Evolutionary conservation across 23 red algal species (phyloP).

Genomic region (Gracilaria gracilis): DNA sequence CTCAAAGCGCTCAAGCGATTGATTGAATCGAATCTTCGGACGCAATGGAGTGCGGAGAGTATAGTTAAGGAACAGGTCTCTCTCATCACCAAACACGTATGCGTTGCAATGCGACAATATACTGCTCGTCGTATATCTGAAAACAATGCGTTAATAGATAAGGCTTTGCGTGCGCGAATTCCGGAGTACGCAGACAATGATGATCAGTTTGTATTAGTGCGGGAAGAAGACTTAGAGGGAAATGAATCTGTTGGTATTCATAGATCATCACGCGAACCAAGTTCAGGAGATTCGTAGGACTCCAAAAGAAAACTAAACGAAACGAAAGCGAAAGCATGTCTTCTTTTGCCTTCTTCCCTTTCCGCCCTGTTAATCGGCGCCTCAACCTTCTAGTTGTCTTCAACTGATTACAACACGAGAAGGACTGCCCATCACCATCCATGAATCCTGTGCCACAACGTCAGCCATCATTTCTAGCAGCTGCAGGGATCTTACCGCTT

Average conservation of each 20-base stretch:
- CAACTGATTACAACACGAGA: too few relatives aligned
- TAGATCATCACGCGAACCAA: conserved; percentile 15
- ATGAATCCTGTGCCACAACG: not conserved
- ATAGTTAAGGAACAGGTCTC: conserved; percentile 82
- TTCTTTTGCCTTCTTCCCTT: not conserved
- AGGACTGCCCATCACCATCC: too few relatives aligned
- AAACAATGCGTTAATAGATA: conserved; percentile 85
- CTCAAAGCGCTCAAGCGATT: conserved; percentile 75
- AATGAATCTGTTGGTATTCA: conserved; percentile 68
- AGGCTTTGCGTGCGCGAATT: conserved; percentile 65
- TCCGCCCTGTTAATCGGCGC: not conserved
- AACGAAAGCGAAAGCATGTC: not conserved
- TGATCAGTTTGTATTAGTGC: conserved; percentile 65
- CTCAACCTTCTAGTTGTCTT: too few relatives aligned
- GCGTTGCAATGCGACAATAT: conserved; percentile 86
- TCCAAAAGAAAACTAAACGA: not conserved
- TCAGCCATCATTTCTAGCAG: conserved; percentile 32
- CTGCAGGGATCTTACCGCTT: conserved; percentile 9
- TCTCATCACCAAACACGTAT: conserved; percentile 86
- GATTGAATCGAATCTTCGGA: conserved; percentile 79
- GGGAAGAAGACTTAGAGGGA: conserved; percentile 59
- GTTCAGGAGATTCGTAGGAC: not conserved
- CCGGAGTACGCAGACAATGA: conserved; percentile 75
- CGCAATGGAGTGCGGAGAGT: conserved; percentile 61
- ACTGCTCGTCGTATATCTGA: conserved; percentile 79